Conservation (phyloP, 139 green algal genomes). For the Closterium sp. region DNA sequence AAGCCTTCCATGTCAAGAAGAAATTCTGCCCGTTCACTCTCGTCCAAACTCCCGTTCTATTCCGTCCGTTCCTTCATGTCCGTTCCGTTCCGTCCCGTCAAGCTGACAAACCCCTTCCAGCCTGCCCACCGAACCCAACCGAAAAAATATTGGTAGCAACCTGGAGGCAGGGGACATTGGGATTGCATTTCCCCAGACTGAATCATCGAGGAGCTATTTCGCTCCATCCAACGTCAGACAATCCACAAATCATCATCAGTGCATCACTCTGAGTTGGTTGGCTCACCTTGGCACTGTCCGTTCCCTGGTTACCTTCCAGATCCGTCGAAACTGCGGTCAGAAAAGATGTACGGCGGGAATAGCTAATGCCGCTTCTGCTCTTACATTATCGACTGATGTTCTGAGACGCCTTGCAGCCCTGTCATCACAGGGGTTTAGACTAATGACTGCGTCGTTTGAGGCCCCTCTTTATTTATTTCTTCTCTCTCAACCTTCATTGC, state of each 20-base stretch:
- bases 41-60: too few relatives aligned
- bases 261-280: too few relatives aligned
- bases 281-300: too few relatives aligned
- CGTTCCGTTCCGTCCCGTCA: too few relatives aligned
- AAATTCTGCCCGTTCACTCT: too few relatives aligned
- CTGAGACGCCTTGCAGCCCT: neutral
- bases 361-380: neutral
- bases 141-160: neutral
- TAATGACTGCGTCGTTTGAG: neutral
- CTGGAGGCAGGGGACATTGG: neutral
- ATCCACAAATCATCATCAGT: neutral
- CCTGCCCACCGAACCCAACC: neutral
- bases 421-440: neutral
- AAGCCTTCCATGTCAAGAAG: neutral
- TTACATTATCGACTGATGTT: neutral
- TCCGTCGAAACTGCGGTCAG: too few relatives aligned
- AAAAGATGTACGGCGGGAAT: neutral
- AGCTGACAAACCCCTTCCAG: too few relatives aligned
- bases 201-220: neutral
- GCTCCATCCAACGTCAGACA: neutral
- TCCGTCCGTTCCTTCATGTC: too few relatives aligned
- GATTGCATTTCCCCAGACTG: neutral
- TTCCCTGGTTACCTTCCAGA: too few relatives aligned
- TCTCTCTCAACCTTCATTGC: neutral
- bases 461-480: neutral